phyloP scores from a whole-genome alignment of 805 yeast species.

The Metschnikowia proteae region DNA sequence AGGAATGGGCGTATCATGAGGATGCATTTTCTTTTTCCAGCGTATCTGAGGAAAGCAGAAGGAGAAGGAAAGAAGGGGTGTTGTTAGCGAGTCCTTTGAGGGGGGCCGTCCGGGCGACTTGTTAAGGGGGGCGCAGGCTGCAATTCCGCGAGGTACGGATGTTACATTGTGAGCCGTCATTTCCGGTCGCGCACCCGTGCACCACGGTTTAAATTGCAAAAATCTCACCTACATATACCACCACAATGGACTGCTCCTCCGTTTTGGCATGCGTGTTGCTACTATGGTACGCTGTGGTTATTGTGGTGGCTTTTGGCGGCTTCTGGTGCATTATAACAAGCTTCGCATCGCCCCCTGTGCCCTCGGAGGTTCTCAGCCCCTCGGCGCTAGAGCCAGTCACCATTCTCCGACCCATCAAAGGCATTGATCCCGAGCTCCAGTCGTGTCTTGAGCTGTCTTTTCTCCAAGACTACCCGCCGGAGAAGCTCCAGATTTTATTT shows the following conservation, averaged over 20 bases:
- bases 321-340: conserved; percentile 34
- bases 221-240: background rate
- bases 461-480: conserved; percentile 59
- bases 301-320: conserved; percentile 37
- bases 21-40: too few relatives aligned
- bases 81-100: background rate
- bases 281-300: conserved; percentile 39
- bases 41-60: too few relatives aligned
- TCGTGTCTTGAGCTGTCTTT: conserved; percentile 66
- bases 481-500: conserved; percentile 63
- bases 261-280: conserved; percentile 21
- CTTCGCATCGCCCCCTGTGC: conserved; percentile 24
- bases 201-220: background rate
- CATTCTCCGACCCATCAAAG: conserved; percentile 78
- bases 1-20: too few relatives aligned
- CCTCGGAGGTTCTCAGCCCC: conserved; percentile 5
- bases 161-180: background rate
- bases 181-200: conserved; percentile 2
- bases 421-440: conserved; percentile 72
- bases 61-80: too few relatives aligned
- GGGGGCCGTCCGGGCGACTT: too few relatives aligned
- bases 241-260: conserved; percentile 3
- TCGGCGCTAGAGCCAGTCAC: conserved; percentile 48
- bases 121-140: too few relatives aligned
- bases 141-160: too few relatives aligned